A percentile compares a stretch with the other conserved stretches of the same genome.
phyloP scores from a whole-genome alignment of 805 yeast genomes.

The Groenewaldozyma salmanticensis region DNA sequence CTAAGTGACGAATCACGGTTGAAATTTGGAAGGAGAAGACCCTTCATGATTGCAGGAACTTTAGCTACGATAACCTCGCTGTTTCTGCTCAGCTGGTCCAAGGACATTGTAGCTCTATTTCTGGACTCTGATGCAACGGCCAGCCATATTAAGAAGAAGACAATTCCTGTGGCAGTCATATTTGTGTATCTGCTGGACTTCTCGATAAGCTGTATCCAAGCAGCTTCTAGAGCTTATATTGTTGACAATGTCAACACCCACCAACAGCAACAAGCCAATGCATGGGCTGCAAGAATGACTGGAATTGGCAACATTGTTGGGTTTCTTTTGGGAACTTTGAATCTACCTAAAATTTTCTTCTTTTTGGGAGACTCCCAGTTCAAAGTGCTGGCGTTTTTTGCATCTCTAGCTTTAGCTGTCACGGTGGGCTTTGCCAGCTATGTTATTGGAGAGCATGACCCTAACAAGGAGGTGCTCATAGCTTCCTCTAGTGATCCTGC shows the following conservation, averaged over 20 bases:
- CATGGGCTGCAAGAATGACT: constrained; percentile 59
- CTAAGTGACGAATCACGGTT: constrained; percentile 42
- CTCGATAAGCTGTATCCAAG: constrained; percentile 50
- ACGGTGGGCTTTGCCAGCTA: constrained; percentile 34
- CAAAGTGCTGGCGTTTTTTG: constrained; percentile 38
- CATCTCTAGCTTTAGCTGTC: constrained; percentile 32
- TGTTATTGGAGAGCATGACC: constrained; percentile 40
- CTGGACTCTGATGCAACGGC: constrained; percentile 12
- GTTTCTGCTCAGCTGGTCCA: constrained; percentile 37
- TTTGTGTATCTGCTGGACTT: constrained; percentile 47
- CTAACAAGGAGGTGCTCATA: constrained; percentile 21
- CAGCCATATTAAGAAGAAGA: constrained; percentile 23
- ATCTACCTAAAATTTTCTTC: constrained; percentile 32
- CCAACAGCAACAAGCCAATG: constrained; percentile 52
- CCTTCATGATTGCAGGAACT: constrained; percentile 49
- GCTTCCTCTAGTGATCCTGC: not conserved
- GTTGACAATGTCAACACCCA: constrained; percentile 50
- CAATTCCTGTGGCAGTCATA: constrained; percentile 43
- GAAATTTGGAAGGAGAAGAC: constrained; percentile 43
- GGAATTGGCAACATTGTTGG: constrained; percentile 52
- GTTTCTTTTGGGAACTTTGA: constrained; percentile 42
- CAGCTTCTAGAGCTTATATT: constrained; percentile 49
- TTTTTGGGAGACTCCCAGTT: constrained; percentile 42
- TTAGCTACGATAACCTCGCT: constrained; percentile 38
- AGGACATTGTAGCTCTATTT: constrained; percentile 31